phyloP scores from a whole-genome alignment of 108 stramenopile species.

The Cyclotella atomus region DNA sequence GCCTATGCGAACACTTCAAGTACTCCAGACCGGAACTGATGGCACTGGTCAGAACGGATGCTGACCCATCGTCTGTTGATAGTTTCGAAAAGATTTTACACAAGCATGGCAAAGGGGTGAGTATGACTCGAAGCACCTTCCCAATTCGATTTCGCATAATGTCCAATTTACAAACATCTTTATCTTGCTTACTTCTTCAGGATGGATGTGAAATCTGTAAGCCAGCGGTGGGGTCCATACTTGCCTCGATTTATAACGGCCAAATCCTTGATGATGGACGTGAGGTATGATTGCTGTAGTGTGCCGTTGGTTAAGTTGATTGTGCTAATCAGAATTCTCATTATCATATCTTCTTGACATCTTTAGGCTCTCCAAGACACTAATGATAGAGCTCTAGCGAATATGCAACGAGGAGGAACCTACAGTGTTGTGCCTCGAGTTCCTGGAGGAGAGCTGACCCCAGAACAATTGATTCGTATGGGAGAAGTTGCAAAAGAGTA shows the following conservation, averaged over 20 bases:
- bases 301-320: no score
- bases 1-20: conserved; percentile 90
- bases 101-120: conserved; percentile 79
- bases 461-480: conserved; percentile 87
- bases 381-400: conserved; percentile 91
- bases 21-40: conserved; percentile 90
- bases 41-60: conserved; percentile 79
- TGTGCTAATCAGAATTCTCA: no score
- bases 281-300: no score
- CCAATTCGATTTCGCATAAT: no score
- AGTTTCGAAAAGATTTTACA: conserved; percentile 86
- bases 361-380: conserved; percentile 91
- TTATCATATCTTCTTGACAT: no score
- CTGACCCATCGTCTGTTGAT: conserved; percentile 68
- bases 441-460: conserved; percentile 89
- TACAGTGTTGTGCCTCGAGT: conserved; percentile 95
- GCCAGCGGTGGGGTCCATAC: conserved; percentile 84
- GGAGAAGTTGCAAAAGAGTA: conserved; percentile 88
- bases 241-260: conserved; percentile 87
- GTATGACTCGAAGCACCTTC: conserved; percentile 4
- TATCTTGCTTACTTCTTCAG: not conserved
- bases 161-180: no score
- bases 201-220: conserved; percentile 95
- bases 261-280: conserved; percentile 77
- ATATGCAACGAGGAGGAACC: conserved; percentile 95